Evolutionary conservation across 306 rosid species (phyloP), one percentile per base, ranked within the genome.

Genomic region (Rubus parviflorus): DNA sequence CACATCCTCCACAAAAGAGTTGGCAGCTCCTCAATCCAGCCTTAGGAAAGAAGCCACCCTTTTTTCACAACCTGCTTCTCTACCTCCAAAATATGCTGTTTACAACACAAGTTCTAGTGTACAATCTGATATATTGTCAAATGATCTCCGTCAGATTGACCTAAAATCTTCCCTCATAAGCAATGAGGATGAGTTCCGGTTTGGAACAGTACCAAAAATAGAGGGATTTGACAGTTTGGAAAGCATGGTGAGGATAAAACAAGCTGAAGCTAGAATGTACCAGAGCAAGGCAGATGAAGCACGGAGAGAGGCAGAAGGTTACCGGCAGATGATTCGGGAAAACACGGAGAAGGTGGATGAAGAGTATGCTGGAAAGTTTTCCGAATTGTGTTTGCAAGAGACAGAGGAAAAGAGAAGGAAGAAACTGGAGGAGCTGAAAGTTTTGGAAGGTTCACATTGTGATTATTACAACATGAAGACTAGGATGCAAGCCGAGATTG

Each of bases 251-350:
- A 81, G 90, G 81, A 86, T 96, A 79, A 96, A 96, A 93, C 95
- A 92, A 77, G 99, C 99, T 0, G 99, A 96, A 76, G 94, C 98
- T 1, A 83, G 85, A 80, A 92, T 96, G 99, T 96, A 92, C 84
- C 97, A 92, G 85, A 86, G 79, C 83, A 96, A 93, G 84, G 98
- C 99, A 0, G 98, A 92, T 46, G 98, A 96, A 81, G 98, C 99
- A 0, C 86, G 89, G 82, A 85, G 96, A 73, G 99, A 91, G 64
- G 99, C 99, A 0, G 99, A 96, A 75, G 90, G 89, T 47, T 87
- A 86, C 80, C 85, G 81, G 75, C 87, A 81, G 84, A 87, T 92
- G 85, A 75, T 93, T 68, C 80, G 74, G 70, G 85, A 89, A 0
- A 92, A 91, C 74, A 80, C 80, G 0, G 86, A 87, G 7, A 90